Conservation (phyloP, 1,284 basidiomycete species). For the Testicularia cyperi region DNA sequence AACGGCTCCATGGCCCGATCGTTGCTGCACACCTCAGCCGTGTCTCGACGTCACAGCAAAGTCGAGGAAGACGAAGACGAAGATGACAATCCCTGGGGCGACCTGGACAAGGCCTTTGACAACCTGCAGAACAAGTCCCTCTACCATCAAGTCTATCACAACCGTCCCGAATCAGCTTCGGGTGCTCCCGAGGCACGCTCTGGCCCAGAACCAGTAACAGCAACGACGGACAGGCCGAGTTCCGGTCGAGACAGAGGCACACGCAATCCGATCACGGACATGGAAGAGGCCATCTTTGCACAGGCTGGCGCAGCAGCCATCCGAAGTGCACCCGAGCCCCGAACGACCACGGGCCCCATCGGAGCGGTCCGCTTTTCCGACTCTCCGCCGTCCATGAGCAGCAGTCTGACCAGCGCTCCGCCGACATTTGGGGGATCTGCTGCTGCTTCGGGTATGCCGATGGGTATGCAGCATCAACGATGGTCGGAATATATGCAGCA, state of each 20-base stretch:
- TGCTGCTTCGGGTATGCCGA: not conserved
- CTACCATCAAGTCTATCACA: conserved; percentile 24
- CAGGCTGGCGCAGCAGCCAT: conserved; percentile 33
- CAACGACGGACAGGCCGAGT: too few species aligned
- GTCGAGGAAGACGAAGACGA: conserved; percentile 13
- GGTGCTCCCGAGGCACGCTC: too few species aligned
- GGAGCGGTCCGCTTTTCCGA: conserved; percentile 14
- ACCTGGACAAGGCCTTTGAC: conserved; percentile 38
- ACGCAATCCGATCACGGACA: conserved; percentile 19
- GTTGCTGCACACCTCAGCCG: too few species aligned
- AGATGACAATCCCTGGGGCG: conserved; percentile 43
- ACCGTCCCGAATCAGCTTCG: conserved; percentile 2
- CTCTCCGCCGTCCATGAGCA: conserved; percentile 17
- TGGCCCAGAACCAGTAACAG: too few species aligned
- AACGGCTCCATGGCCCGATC: too few species aligned
- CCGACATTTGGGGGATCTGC: not conserved
- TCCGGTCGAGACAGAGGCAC: not conserved
- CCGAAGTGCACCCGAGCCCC: too few species aligned
- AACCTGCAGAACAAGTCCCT: conserved; percentile 23
- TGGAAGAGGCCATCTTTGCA: conserved; percentile 42
- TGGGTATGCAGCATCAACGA: not conserved
- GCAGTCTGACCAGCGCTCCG: conserved; percentile 3
- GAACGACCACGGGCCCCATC: not conserved
- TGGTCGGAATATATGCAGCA: conserved; percentile 47
- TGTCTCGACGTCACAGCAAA: too few species aligned